Conservation (phyloP, 768 basidiomycete species). For the Termitomyces sp. region DNA sequence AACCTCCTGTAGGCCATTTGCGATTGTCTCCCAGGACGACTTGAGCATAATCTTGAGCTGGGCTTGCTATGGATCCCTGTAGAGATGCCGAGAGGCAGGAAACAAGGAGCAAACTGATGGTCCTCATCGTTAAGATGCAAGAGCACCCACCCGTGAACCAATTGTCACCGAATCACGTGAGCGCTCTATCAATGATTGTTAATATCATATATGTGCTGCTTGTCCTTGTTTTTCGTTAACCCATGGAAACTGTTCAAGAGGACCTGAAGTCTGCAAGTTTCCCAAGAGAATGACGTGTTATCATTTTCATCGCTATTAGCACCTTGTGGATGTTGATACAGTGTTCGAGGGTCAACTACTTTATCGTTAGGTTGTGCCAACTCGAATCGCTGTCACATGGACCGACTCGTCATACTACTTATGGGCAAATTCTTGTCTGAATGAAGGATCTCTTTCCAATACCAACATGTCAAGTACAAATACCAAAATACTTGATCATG, state of each 20-base stretch:
- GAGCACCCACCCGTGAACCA: background rate
- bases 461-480: constrained; percentile 6
- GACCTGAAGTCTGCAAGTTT: too few species aligned
- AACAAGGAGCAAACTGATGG: constrained; percentile 7
- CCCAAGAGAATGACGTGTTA: too few species aligned
- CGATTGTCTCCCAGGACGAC: constrained; percentile 32
- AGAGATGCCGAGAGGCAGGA: constrained; percentile 8
- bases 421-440: background rate
- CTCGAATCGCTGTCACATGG: background rate
- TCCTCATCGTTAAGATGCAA: constrained; percentile 13
- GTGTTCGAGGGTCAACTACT: too few species aligned
- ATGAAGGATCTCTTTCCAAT: background rate
- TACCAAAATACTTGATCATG: constrained; percentile 54
- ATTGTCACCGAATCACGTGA: background rate
- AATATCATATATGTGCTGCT: too few species aligned
- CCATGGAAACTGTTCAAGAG: too few species aligned
- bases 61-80: constrained; percentile 5
- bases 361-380: too few species aligned
- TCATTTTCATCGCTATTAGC: too few species aligned
- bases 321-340: too few species aligned
- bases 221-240: background rate
- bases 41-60: constrained; percentile 28
- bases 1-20: constrained; percentile 10
- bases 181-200: too few species aligned
- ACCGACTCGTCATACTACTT: background rate